Conservation (phyloP, 768 basidiomycete species). For the Russula emetica region DNA sequence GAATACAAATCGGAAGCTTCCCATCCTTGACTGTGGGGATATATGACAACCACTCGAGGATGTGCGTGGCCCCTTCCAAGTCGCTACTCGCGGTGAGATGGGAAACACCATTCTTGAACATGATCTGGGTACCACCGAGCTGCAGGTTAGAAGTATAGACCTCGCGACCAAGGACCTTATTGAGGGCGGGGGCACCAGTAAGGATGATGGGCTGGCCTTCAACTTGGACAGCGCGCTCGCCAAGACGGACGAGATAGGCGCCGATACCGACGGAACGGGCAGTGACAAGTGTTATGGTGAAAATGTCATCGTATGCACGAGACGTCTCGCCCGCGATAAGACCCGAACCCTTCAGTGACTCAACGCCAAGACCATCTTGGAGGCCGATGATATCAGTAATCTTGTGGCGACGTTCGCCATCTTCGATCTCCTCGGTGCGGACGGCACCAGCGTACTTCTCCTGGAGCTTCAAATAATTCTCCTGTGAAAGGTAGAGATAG, state of each 20-base stretch:
- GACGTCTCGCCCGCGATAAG: conserved; percentile 98
- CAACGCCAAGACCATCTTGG: conserved; percentile 97
- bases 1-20: conserved; percentile 71
- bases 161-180: conserved; percentile 98
- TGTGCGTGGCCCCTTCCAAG: conserved; percentile 90
- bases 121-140: conserved; percentile 99
- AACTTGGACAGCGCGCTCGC: conserved; percentile 96
- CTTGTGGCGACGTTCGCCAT: conserved; percentile 83
- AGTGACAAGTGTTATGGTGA: conserved; percentile 98
- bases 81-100: conserved; percentile 95
- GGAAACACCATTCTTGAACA: conserved; percentile 99
- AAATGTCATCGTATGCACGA: conserved; percentile 98
- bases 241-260: conserved; percentile 96
- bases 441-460: conserved; percentile 78
- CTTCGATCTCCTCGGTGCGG: conserved; percentile 78
- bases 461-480: conserved; percentile 84
- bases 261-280: conserved; percentile 99
- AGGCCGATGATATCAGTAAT: conserved; percentile 95
- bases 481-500: conserved; percentile 93
- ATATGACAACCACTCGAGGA: conserved; percentile 92
- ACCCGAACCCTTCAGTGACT: conserved; percentile 92
- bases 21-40: conserved; percentile 80
- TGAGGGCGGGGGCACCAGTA: conserved; percentile 93
- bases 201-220: conserved; percentile 99
- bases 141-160: conserved; percentile 98